These are phyloP conservation scores for Westerdykella ornata DNA, from an alignment of 2,329 filamentous ascomycete genomes.

Conservation along the genomic window DNA sequence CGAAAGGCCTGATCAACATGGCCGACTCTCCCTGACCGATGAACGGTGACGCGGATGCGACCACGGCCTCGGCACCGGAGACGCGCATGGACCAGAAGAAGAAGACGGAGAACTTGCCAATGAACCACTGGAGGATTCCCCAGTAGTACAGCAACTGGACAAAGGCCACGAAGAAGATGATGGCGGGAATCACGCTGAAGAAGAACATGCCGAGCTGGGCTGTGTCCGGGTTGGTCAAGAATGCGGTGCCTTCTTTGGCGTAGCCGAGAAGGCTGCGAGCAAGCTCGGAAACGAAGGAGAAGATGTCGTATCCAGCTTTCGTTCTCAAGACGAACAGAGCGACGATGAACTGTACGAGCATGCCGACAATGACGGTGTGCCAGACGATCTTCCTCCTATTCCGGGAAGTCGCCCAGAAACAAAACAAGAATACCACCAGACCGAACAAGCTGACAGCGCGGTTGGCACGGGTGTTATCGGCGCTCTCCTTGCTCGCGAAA, in stretches of 20 bases:
- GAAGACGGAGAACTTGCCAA: constrained; percentile 78
- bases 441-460: constrained; percentile 77
- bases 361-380: constrained; percentile 68
- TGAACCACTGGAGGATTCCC: constrained; percentile 80
- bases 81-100: constrained; percentile 88
- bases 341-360: constrained; percentile 81
- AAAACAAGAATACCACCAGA: constrained; percentile 60
- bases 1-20: constrained; percentile 84
- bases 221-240: constrained; percentile 54
- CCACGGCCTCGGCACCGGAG: constrained; percentile 87
- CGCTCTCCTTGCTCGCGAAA: constrained; percentile 63
- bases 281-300: constrained; percentile 75
- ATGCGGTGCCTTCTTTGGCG: constrained; percentile 63
- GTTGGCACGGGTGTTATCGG: constrained; percentile 71
- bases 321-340: constrained; percentile 84
- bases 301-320: constrained; percentile 75
- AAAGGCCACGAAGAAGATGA: constrained; percentile 94
- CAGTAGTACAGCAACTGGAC: constrained; percentile 80
- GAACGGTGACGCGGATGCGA: constrained; percentile 86
- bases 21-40: constrained; percentile 92
- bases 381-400: constrained; percentile 52
- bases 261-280: constrained; percentile 70
- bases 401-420: constrained; percentile 64
- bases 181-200: constrained; percentile 72
- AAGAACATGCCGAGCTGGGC: constrained; percentile 59